Evolutionary conservation across 164 flowering plant genomes (phyloP).

Genomic region (Liriodendron chinense): DNA sequence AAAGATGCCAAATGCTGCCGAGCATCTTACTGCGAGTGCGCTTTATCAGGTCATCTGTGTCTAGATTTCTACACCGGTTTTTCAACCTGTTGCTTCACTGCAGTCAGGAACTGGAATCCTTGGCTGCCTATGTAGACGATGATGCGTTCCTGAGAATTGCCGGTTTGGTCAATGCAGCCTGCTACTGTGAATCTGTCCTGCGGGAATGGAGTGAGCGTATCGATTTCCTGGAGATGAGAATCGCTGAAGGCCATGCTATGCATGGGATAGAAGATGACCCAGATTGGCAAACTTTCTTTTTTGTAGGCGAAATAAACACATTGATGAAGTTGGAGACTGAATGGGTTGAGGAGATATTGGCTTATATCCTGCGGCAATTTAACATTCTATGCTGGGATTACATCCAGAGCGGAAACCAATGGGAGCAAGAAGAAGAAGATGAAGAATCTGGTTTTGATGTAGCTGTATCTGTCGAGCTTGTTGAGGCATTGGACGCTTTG

Average conservation of each 20-base stretch:
- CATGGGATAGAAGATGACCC: neutral
- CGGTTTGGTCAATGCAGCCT: conserved; percentile 51
- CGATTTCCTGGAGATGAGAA: conserved; percentile 49
- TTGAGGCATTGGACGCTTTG: conserved; percentile 49
- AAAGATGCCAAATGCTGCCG: conserved; percentile 50
- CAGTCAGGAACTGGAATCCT: conserved; percentile 27
- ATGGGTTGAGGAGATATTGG: conserved; percentile 51
- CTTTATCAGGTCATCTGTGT: conserved; percentile 48
- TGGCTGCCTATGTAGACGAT: conserved; percentile 17
- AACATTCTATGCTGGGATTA: conserved; percentile 36
- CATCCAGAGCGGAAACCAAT: conserved; percentile 22
- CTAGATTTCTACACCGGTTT: conserved; percentile 43
- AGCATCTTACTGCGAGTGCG: conserved; percentile 20
- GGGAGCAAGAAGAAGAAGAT: conserved; percentile 20
- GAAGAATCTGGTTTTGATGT: conserved; percentile 3
- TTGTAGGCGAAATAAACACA: conserved; percentile 44
- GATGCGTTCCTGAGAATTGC: conserved; percentile 26
- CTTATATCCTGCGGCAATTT: conserved; percentile 42
- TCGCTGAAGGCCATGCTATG: conserved; percentile 26
- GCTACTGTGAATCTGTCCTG: conserved; percentile 46
- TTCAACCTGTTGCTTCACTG: conserved; percentile 33
- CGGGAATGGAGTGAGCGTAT: conserved; percentile 62
- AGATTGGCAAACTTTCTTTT: conserved; percentile 30
- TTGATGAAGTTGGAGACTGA: conserved; percentile 47
- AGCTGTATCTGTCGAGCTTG: conserved; percentile 31